Base-by-base conservation (phyloP, 1,139 yeast genomes). In the Casaregolazyma suthepensis region DNA sequence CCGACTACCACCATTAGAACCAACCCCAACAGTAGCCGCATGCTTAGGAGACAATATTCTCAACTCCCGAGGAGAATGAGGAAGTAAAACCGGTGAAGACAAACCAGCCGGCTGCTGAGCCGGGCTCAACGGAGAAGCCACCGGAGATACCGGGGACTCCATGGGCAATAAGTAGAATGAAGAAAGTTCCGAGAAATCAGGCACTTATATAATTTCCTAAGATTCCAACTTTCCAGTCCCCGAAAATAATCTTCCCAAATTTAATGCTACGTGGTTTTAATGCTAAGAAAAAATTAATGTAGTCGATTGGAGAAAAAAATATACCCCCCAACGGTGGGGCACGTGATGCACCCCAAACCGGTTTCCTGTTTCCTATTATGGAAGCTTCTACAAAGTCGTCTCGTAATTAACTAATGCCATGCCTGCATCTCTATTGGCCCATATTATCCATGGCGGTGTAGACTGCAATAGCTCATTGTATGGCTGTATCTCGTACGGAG, bases 381-480 rank as follows among this genome's bases (percentile, higher is more conserved):
- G 12, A 7, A 12, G 31, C 31, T 5, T 26, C 31, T 26, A 26
- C 31, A 44, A 12, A 9, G 22, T 23, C 15, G 29, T 44, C 5
- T 35, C 44, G 17, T 37, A 22, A 4, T 37, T 22, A 26, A 49
- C 46, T 29, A 43, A 75, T 1, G 87, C 84, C 62, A 88, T 69
- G 0, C 96, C 96, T 50, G 80, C 78, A 13, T 77, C 82, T 57
- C 71, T 65, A 62, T 87, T 88, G 20, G 89, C 79, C 77, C 84
- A 83, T 3, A 82, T 76, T 19, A 83, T 77, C 66, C 80, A 78
- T 35, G 74, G 71, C 1, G 95, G 93, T 0, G 87, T 74, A 62
- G 79, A 88, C 57, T 80, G 78, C 49, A 83, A 63, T 45, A 86
- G 66, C 63, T 88, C 96, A 54, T 79, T 81, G 59, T 75, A 81